Evolutionary conservation across 768 basidiomycete genomes (phyloP).

Genomic region (Termitomyces sp.): DNA sequence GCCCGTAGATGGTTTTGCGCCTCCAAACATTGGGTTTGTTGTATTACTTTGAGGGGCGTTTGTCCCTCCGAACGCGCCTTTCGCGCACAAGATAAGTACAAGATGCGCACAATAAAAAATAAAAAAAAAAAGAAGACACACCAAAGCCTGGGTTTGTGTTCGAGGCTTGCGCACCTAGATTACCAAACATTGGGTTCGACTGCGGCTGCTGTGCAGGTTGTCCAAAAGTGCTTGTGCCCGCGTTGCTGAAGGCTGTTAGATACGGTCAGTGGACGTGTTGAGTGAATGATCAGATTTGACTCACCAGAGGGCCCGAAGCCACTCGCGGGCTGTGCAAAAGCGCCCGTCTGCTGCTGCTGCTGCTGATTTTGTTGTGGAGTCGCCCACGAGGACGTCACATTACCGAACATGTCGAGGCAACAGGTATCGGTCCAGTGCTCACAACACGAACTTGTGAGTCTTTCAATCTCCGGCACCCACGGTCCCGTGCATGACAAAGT

Average conservation of each 20-base stretch:
- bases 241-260: slow-evolving; percentile 43
- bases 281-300: slow-evolving; percentile 18
- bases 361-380: slow-evolving; percentile 61
- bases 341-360: slow-evolving; percentile 48
- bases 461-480: slow-evolving; percentile 30
- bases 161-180: slow-evolving; percentile 32
- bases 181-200: slow-evolving; percentile 81
- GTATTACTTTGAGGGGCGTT: slow-evolving; percentile 30
- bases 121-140: slow-evolving; percentile 22
- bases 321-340: slow-evolving; percentile 62
- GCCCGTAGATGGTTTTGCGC: slow-evolving; percentile 62
- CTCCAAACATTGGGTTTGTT: slow-evolving; percentile 51
- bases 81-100: slow-evolving; percentile 12
- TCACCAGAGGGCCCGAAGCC: slow-evolving; percentile 55
- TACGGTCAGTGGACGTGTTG: slow-evolving; percentile 13
- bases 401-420: slow-evolving; percentile 52
- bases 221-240: slow-evolving; percentile 51
- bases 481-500: slow-evolving; percentile 11
- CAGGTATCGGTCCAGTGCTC: background rate
- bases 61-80: slow-evolving; percentile 41
- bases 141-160: slow-evolving; percentile 37
- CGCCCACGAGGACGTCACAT: slow-evolving; percentile 60
- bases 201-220: slow-evolving; percentile 49
- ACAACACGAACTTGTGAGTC: slow-evolving; percentile 17
- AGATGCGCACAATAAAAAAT: slow-evolving; percentile 7